A percentile compares a stretch with the other conserved stretches of the same genome.
phyloP scores from a whole-genome alignment of 1,139 yeast species.

The Yamadazyma aaseri region DNA sequence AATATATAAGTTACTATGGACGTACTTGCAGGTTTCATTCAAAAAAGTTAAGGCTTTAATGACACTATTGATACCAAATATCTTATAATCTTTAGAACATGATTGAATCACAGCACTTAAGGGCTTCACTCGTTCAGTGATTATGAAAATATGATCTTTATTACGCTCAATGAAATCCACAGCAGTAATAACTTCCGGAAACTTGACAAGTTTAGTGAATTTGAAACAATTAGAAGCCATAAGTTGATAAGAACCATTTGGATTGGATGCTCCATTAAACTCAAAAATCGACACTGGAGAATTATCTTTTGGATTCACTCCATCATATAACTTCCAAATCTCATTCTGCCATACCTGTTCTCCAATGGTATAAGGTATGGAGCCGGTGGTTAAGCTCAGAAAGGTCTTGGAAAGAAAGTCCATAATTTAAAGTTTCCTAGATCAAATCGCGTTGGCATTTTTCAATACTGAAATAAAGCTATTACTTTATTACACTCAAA shows the following conservation, averaged over 20 bases:
- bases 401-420: slow-evolving; percentile 60
- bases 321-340: slow-evolving; percentile 52
- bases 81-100: slow-evolving; percentile 34
- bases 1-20: slow-evolving; percentile 62
- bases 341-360: slow-evolving; percentile 34
- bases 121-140: slow-evolving; percentile 78
- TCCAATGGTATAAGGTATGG: slow-evolving; percentile 58
- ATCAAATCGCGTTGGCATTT: no score
- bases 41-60: slow-evolving; percentile 59
- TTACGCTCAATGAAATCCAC: slow-evolving; percentile 65
- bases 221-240: slow-evolving; percentile 57
- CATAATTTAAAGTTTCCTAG: no score
- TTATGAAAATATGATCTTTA: slow-evolving; percentile 59
- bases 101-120: slow-evolving; percentile 36
- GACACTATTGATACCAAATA: slow-evolving; percentile 61
- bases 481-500: no score
- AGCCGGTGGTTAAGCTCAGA: slow-evolving; percentile 50
- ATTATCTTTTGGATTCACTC: slow-evolving; percentile 41
- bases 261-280: slow-evolving; percentile 36
- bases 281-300: slow-evolving; percentile 59
- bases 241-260: slow-evolving; percentile 15
- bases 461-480: no score
- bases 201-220: slow-evolving; percentile 64
- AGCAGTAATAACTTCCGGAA: slow-evolving; percentile 75
- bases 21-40: slow-evolving; percentile 59